phyloP scores from a whole-genome alignment of 345 rosid genomes.

The Eutrema japonicum region DNA sequence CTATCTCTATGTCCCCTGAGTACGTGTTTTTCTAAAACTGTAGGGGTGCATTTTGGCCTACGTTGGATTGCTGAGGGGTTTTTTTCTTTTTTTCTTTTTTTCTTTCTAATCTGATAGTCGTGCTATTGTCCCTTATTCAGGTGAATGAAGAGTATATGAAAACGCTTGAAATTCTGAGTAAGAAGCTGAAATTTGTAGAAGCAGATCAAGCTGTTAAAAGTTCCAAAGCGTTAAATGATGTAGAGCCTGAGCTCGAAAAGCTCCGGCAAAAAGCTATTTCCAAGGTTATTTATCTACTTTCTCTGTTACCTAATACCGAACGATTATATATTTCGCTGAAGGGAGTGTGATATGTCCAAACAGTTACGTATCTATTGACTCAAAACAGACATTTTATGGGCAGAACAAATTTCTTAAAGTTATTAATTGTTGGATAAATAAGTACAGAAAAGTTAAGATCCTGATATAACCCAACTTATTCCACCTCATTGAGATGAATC shows the following conservation, averaged over 20 bases:
- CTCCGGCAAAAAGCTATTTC: constrained; percentile 94
- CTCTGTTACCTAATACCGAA: constrained; percentile 11
- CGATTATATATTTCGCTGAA: constrained; percentile 7
- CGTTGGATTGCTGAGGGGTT: neutral
- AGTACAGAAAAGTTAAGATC: constrained; percentile 7
- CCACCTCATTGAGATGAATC: constrained; percentile 12
- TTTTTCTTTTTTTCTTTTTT: neutral
- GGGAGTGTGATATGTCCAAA: constrained; percentile 22
- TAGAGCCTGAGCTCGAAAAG: constrained; percentile 97
- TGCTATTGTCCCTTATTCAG: constrained; percentile 53
- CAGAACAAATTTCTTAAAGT: neutral
- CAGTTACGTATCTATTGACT: constrained; percentile 5
- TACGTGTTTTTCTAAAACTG: constrained; percentile 17
- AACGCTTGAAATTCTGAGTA: constrained; percentile 88
- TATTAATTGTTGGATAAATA: constrained; percentile 14
- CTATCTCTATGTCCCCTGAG: neutral
- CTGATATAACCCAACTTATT: constrained; percentile 1
- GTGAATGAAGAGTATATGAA: constrained; percentile 91
- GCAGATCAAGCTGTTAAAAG: constrained; percentile 75
- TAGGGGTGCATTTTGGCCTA: constrained; percentile 21
- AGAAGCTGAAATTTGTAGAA: constrained; percentile 86
- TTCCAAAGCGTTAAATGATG: constrained; percentile 93
- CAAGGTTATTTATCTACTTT: constrained; percentile 58
- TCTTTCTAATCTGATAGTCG: constrained; percentile 20
- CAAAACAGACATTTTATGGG: neutral